Evolutionary conservation across 2,329 filamentous ascomycete genomes (phyloP).

Genomic region (Nakataea oryzae): DNA sequence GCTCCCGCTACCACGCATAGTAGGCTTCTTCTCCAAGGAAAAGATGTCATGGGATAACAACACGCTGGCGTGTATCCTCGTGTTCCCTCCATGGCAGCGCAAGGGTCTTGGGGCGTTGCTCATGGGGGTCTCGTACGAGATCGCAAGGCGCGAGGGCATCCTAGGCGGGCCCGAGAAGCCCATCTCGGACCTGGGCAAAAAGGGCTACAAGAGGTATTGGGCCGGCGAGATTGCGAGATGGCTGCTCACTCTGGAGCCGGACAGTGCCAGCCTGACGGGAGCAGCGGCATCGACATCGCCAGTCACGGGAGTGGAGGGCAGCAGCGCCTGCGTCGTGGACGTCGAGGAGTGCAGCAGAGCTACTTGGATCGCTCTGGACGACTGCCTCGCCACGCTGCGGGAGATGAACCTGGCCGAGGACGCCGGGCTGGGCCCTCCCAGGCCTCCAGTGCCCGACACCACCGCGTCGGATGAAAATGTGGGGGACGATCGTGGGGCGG

Average conservation of each 20-base stretch:
- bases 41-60: slow-evolving; percentile 99
- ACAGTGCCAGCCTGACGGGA: slow-evolving; percentile 4
- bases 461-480: slow-evolving; percentile 5
- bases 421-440: slow-evolving; percentile 35
- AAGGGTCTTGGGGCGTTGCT: slow-evolving; percentile 80
- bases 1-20: slow-evolving; percentile 33
- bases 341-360: slow-evolving; percentile 62
- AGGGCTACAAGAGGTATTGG: slow-evolving; percentile 81
- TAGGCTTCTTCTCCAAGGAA: slow-evolving; percentile 98
- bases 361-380: slow-evolving; percentile 78
- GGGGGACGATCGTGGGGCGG: slow-evolving; percentile 11
- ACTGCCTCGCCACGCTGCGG: slow-evolving; percentile 67
- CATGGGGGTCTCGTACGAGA: slow-evolving; percentile 89
- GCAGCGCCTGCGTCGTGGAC: slow-evolving; percentile 38
- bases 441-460: slow-evolving; percentile 11
- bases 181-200: slow-evolving; percentile 73
- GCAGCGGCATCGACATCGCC: neutral
- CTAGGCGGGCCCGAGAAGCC: slow-evolving; percentile 92
- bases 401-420: slow-evolving; percentile 67
- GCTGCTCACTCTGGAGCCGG: slow-evolving; percentile 36
- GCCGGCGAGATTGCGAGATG: slow-evolving; percentile 71
- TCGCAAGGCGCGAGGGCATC: slow-evolving; percentile 71
- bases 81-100: slow-evolving; percentile 92
- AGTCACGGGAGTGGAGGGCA: neutral
- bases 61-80: slow-evolving; percentile 89